Percentiles rank a stretch among this genome's conserved stretches.
phyloP scores from a whole-genome alignment of 257 asterid genomes.

The Ajuga chamaepitys region DNA sequence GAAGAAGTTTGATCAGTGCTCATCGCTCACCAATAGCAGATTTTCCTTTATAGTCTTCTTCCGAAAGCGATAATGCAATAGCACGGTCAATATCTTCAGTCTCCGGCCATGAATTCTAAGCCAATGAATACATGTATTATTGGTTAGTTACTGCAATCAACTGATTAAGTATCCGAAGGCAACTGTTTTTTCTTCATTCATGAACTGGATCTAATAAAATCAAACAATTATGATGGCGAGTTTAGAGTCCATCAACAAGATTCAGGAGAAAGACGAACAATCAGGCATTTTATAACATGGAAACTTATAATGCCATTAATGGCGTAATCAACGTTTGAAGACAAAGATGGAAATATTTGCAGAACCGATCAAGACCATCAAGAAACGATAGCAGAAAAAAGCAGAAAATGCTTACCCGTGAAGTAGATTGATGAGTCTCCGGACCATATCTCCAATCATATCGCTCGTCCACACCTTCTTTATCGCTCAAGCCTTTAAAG shows the following conservation, averaged over 20 bases:
- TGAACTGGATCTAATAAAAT: not conserved
- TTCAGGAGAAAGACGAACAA: not conserved
- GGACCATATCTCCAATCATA: slow-evolving; percentile 51
- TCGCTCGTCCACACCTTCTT: slow-evolving; percentile 46
- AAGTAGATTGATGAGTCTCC: slow-evolving; percentile 51
- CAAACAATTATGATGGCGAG: not conserved
- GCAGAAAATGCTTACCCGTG: slow-evolving; percentile 37
- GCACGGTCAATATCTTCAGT: slow-evolving; percentile 70
- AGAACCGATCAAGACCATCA: not conserved
- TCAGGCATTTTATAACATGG: not conserved
- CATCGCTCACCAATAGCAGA: slow-evolving; percentile 40
- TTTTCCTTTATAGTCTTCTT: slow-evolving; percentile 60
- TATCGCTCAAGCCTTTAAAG: slow-evolving; percentile 56
- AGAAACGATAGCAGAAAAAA: not conserved
- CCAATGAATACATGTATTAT: slow-evolving; percentile 6
- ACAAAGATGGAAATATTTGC: not conserved
- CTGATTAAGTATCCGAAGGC: not conserved
- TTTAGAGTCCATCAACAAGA: not conserved
- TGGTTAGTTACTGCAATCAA: not conserved
- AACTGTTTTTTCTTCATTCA: not conserved
- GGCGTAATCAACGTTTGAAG: not conserved
- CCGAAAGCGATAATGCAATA: slow-evolving; percentile 77
- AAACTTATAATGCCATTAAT: not conserved
- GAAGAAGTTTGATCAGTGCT: too few relatives aligned
- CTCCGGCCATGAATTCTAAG: slow-evolving; percentile 57